Percentiles rank a stretch among this genome's conserved stretches.
Conservation (phyloP, 208 protist species). For the Leishmania martiniquensis region DNA sequence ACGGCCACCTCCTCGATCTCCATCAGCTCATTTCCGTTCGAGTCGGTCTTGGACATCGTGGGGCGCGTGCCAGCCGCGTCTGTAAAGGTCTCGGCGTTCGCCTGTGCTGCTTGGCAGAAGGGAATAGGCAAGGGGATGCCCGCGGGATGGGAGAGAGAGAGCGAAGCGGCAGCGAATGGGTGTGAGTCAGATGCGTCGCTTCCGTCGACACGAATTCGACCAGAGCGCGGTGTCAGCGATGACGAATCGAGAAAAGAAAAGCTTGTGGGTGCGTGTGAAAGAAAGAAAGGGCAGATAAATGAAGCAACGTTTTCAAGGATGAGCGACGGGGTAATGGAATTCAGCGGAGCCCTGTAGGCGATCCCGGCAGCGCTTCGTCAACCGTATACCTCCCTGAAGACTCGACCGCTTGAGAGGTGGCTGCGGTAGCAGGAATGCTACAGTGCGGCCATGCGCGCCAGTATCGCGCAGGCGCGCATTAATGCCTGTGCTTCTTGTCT, state of each 20-base stretch:
- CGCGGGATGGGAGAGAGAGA: not conserved
- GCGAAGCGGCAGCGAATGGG: not conserved
- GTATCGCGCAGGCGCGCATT: not conserved
- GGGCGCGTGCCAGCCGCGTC: no score
- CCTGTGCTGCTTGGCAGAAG: no score
- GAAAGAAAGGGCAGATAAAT: not conserved
- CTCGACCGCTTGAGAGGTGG: not conserved
- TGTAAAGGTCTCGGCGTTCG: no score
- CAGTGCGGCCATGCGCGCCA: not conserved
- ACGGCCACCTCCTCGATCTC: conserved; percentile 90
- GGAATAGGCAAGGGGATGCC: not conserved
- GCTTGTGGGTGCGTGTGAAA: no score
- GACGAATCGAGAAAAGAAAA: not conserved
- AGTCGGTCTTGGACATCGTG: conserved; percentile 50
- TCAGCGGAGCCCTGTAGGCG: not conserved
- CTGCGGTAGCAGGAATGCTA: not conserved
- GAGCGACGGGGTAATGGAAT: no score
- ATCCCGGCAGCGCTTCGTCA: not conserved
- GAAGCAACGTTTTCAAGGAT: not conserved
- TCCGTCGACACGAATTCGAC: not conserved
- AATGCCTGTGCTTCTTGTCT: not conserved
- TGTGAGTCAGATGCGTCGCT: not conserved
- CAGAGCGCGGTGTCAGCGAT: not conserved
- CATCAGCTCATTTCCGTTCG: conserved; percentile 84
- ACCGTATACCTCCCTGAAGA: not conserved